Evolutionary conservation across 2,329 filamentous ascomycete species (phyloP), one percentile per base, ranked within the genome.

Genomic region (Xylariaceae sp.): DNA sequence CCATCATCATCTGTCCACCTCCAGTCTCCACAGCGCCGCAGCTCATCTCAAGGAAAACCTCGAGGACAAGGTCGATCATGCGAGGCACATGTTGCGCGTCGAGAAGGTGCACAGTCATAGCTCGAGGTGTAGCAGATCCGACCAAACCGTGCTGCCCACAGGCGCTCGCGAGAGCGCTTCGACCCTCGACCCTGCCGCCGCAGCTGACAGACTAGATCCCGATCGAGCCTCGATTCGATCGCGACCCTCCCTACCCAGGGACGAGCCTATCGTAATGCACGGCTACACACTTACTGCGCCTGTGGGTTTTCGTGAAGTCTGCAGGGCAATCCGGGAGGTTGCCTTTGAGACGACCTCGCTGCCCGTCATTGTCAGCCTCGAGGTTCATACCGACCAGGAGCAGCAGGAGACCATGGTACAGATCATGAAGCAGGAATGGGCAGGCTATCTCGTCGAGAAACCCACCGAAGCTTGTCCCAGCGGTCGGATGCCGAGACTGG

Each of bases 331-430:
- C 40, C 70, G 74, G 24, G 77, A 93, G 36, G 77, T 78, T 38
- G 89, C 87, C 0, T 96, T 96, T 49, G 65, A 75, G 18, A 72
- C 66, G 5, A 89, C 76, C 39, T 74, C 83, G 33, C 66, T 94
- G 14, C 92, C 92, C 1, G 66, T 98, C 24, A 93, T 96, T 38
- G 77, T 96, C 44, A 94, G 88, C 55, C 70, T 96, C 5, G 92
- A 98, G 59, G 85, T 96, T 0, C 90, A 96, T 57, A 82, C 87
- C 11, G 76, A 81, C 40, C 64, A 72, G 2, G 77, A 84, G 33
- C 90, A 96, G 58, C 92, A 98, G 58, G 78, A 87, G 43, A 72
- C 83, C 32, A 95, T 96, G 85, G 89, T 94, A 9, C 75, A 84
- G 36, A 94, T 96, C 43, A 95, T 98, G 83, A 79, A 79, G 44